phyloP scores from a whole-genome alignment of 495 filamentous ascomycete genomes.

The Gamarada debralockiae region DNA sequence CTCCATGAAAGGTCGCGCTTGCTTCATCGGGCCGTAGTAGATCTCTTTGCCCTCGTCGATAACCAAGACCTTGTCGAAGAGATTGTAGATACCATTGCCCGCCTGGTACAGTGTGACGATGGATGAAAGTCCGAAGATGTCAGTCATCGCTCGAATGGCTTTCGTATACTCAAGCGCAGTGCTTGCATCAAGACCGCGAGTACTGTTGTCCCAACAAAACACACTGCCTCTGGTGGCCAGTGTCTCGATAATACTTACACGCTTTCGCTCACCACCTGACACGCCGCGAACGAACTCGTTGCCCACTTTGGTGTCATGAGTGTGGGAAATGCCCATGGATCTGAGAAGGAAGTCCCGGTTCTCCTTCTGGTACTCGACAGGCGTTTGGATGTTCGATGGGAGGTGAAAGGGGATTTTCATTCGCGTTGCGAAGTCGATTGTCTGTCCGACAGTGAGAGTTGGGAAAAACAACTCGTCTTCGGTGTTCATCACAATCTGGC shows the following conservation, averaged over 20 bases:
- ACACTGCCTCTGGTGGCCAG: slow-evolving; percentile 59
- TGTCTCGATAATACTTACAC: slow-evolving; percentile 65
- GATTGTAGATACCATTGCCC: slow-evolving; percentile 63
- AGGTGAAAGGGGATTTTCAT: slow-evolving; percentile 74
- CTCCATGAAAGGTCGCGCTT: slow-evolving; percentile 66
- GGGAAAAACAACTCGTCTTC: slow-evolving; percentile 82
- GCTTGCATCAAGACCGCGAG: slow-evolving; percentile 77
- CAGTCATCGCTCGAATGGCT: slow-evolving; percentile 43
- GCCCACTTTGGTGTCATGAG: slow-evolving; percentile 74
- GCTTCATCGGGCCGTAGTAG: slow-evolving; percentile 61
- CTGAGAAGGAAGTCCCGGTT: slow-evolving; percentile 68
- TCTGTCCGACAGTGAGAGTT: slow-evolving; percentile 79
- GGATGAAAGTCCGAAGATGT: slow-evolving; percentile 40
- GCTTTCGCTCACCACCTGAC: slow-evolving; percentile 82
- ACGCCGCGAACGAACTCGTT: slow-evolving; percentile 78
- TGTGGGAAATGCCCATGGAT: slow-evolving; percentile 89
- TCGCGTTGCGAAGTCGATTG: slow-evolving; percentile 77
- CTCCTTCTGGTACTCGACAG: slow-evolving; percentile 62
- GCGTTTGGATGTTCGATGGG: slow-evolving; percentile 50
- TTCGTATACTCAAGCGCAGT: slow-evolving; percentile 69
- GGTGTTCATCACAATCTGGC: slow-evolving; percentile 82
- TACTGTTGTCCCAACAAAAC: slow-evolving; percentile 82
- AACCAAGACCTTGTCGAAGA: slow-evolving; percentile 60
- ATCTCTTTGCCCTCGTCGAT: slow-evolving; percentile 63
- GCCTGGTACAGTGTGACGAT: slow-evolving; percentile 65